Conservation (phyloP, 2,329 filamentous ascomycete species). For the Fusarium luffae region DNA sequence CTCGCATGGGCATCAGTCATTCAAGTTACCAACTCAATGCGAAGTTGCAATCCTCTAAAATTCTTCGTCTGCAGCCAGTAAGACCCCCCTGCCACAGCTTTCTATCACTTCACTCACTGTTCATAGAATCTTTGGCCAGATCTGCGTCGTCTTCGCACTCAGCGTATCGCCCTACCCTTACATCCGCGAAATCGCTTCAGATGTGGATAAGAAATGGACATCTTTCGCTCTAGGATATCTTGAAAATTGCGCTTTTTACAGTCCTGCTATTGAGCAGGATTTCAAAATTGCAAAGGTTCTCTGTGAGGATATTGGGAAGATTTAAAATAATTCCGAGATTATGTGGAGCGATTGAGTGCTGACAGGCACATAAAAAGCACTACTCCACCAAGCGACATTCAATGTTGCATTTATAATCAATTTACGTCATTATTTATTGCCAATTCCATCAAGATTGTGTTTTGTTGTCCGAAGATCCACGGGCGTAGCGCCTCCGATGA, state of each 20-base stretch:
- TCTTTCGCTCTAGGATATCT: conserved; percentile 15
- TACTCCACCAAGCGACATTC: not conserved
- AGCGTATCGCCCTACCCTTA: conserved; percentile 29
- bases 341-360: not conserved
- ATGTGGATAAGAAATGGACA: conserved; percentile 22
- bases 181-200: conserved; percentile 20
- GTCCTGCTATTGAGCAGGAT: conserved; percentile 27
- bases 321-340: not conserved
- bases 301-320: conserved; percentile 21
- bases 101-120: too few relatives aligned
- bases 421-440: not conserved
- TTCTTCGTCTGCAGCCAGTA: conserved; percentile 36
- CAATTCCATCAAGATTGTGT: not conserved
- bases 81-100: too few relatives aligned
- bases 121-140: conserved; percentile 32
- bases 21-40: conserved; percentile 27
- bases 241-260: not conserved
- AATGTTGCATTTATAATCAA: not conserved
- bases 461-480: not conserved
- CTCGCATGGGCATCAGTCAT: conserved; percentile 18
- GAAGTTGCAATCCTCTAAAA: conserved; percentile 30
- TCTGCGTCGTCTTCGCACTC: conserved; percentile 26
- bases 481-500: not conserved
- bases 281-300: conserved; percentile 30
- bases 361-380: not conserved